Base-by-base conservation (phyloP, 1,284 basidiomycete genomes). In the Waitea zeae region DNA sequence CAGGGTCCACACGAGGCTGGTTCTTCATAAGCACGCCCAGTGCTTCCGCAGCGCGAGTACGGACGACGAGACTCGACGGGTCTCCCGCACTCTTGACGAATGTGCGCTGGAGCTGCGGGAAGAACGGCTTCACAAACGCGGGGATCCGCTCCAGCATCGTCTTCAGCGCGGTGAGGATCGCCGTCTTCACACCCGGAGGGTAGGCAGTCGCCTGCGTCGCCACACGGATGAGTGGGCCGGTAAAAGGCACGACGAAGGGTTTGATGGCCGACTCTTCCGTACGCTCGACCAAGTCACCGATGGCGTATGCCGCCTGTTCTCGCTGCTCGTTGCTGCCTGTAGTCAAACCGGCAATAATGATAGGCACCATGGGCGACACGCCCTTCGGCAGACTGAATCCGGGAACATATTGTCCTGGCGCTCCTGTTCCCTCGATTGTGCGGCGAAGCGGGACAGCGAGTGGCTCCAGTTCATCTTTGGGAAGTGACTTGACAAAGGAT, bases 1-100 rank as follows among this genome's bases (percentile, higher is more conserved):
- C 78, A 0, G 88, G 82, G 49, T 87, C 81, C 20, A 84, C 76
- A 38, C 86, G 60, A 3, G 84, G 74, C 48, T 93, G 89, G 49
- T 76, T 78, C 46, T 72, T 75, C 90, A 98, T 96, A 50, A 98
- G 62, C n/a, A 77, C 70, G 15, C 90, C 92, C 0, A 98, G 64
- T 18, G 84, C 92, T 19, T 75, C 65, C 0, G 78, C 87, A 0
- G 90, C 92, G 36, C 73, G 75, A 39, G 61, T 77, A 34, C 93
- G 75, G 18, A 98, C 89, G 13, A 71, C 75, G 2, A 69, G 59
- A 44, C 83, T 86, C 1, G 79, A 68, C 1, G 79, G 57, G 52
- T 98, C 93, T 39, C 78, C 70, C 1, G 84, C 70, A 26, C 88
- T 87, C 58, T 98, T 98, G 55, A 96, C 82, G 50, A 98, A 98